Base-by-base conservation (phyloP, 2,329 filamentous ascomycete species). In the Paecilomyces sp. region DNA sequence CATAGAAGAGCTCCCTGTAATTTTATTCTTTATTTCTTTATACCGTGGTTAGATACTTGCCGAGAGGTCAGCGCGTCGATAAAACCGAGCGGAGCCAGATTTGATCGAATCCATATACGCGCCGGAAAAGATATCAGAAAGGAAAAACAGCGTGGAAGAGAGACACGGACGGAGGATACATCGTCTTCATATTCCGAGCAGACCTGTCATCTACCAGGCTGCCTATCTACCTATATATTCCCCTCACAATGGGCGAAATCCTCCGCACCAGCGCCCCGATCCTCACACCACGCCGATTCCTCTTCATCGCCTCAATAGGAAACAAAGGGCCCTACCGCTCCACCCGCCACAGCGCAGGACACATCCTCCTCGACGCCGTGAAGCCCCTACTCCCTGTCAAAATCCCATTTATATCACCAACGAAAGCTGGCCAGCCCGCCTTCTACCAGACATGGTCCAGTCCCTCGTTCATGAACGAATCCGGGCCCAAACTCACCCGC, bases 311-410 rank as follows among this genome's bases (percentile, higher is more conserved):
- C 77, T 94, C 91, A 63, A 83, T 99, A 63, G 94, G 94, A 66
- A 97, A 97, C 6, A 80, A 83, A 6, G 79, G 85, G 1, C 72
- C 76, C 24, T 92, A 93, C 74, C 83, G 85, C 64, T 82, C 88
- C 63, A 95, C 90, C 22, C 86, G 93, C 7, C 94, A 97, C 77
- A 92, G 88, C 25, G 91, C 92, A 13, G 94, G 92, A 11, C 93
- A 97, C 77, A 84, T 86, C 59, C 84, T 91, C 54, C 84, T 96
- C 64, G 79, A 83, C 58, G 79, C 83, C 2, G 76, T 93, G 8
- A 80, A 82, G 22, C 79, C 76, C 15, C 72, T 76, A 28, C 76
- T 88, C 15, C 67, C 66, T 18, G 51, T 64, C 2, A 72, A 63
- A 79, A 84, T 63, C 55, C 79, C 3, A 64, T 76, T 56, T 67